Evolutionary conservation across 1,284 basidiomycete genomes (phyloP), one percentile per base, ranked within the genome.

Genomic region (Lentinus polychrous): DNA sequence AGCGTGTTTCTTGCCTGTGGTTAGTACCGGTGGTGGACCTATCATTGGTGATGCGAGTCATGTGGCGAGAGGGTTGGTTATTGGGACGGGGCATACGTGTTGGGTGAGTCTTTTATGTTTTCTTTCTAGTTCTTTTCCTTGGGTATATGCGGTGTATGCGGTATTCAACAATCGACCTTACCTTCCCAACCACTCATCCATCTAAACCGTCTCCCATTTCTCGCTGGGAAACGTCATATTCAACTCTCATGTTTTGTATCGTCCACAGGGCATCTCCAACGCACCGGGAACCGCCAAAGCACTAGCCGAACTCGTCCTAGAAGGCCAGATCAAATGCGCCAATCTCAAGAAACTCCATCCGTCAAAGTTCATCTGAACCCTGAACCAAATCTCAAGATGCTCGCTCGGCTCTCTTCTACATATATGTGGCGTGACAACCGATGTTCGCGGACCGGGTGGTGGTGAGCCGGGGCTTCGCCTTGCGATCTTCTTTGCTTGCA

Each of bases 51-150:
- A 75, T 52, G 77, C 74, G 20, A 58, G 53, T 4, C 57, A 61
- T 12, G 64, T 76, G 24, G 75, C 75, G 14, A 71, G 71, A 55
- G 79, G 81, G 0, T 49, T 86, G 53, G 68, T 78, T 48, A 66
- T 86, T 43, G 81, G 81, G 1, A 77, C 80, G 2, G 84, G 84
- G 10, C 84, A 87, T 60, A 82, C 82, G 0, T 85, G 82, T 45
- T 65, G 63, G 63, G 63, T 65, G 47, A 32, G 63, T 55, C 2
- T 15, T 1, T n/a, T 14, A 6, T 10, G 17, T 17, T 22, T 20
- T 46, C 20, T 10, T 3, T 22, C 2, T 40, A 6, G 24, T 12
- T 35, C n/a, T n/a, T 3, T 14, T 8, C 34, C 0, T 8, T 15
- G 15, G 23, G 10, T 22, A 18, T 43, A 27, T n/a, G 39, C 1